These are phyloP conservation scores for Nevesoporus exiguus DNA, from an alignment of 768 basidiomycete genomes.

Conservation along the genomic window DNA sequence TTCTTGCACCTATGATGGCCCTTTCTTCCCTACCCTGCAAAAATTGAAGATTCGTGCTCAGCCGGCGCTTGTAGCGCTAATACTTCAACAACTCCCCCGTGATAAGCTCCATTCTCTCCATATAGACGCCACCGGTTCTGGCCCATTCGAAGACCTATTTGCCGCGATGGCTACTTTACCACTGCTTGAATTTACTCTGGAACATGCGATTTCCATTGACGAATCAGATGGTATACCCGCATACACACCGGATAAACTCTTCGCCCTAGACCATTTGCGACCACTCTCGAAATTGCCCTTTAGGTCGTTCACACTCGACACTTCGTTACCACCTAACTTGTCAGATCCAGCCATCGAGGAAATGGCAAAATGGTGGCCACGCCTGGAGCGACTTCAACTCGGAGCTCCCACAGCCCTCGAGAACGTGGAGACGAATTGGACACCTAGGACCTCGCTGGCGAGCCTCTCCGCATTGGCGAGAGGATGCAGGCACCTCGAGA, in stretches of 20 bases:
- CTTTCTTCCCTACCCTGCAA: slow-evolving; percentile 36
- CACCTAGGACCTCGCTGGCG: slow-evolving; percentile 15
- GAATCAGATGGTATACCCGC: slow-evolving; percentile 35
- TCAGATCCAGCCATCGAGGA: slow-evolving; percentile 38
- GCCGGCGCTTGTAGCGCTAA: slow-evolving; percentile 30
- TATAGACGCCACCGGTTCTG: slow-evolving; percentile 36
- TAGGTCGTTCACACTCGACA: slow-evolving; percentile 37
- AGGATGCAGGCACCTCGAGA: slow-evolving; percentile 15
- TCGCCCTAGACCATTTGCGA: slow-evolving; percentile 33
- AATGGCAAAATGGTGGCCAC: slow-evolving; percentile 45
- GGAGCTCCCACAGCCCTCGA: slow-evolving; percentile 31
- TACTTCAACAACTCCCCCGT: slow-evolving; percentile 34
- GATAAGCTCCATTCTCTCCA: slow-evolving; percentile 35
- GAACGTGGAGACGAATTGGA: slow-evolving; percentile 19
- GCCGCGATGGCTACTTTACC: slow-evolving; percentile 29
- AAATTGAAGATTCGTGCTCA: slow-evolving; percentile 41
- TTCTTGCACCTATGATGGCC: not conserved
- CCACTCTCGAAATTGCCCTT: slow-evolving; percentile 36
- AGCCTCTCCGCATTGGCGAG: slow-evolving; percentile 16
- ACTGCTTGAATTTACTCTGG: slow-evolving; percentile 39
- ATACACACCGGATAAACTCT: slow-evolving; percentile 9
- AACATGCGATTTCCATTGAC: slow-evolving; percentile 29
- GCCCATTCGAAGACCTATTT: slow-evolving; percentile 38
- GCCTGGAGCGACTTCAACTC: slow-evolving; percentile 41
- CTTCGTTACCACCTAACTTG: slow-evolving; percentile 37